Conservation (phyloP, 257 asterid species). For the Galeopsis tetrahit region DNA sequence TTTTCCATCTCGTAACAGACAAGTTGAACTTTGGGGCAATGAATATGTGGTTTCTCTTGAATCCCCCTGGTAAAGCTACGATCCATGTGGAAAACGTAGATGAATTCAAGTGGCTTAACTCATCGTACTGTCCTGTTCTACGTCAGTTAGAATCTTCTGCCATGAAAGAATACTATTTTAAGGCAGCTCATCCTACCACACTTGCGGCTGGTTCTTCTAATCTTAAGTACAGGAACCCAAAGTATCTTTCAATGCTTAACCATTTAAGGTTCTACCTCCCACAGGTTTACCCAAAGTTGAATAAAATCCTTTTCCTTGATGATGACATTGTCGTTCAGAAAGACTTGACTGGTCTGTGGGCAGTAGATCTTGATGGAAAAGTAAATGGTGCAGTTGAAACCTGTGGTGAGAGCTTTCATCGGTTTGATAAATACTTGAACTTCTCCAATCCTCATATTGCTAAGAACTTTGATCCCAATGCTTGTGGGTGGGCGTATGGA, state of each 20-base stretch:
- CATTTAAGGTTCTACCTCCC: slow-evolving; percentile 98
- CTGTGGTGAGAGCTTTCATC: slow-evolving; percentile 96
- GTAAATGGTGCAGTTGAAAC: slow-evolving; percentile 99
- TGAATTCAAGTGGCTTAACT: slow-evolving; percentile 95
- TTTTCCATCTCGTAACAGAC: slow-evolving; percentile 97
- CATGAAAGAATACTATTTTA: slow-evolving; percentile 96
- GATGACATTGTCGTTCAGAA: slow-evolving; percentile 98
- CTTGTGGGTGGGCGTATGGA: slow-evolving; percentile 99
- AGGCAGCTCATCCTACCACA: slow-evolving; percentile 94
- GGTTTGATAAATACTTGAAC: slow-evolving; percentile 94
- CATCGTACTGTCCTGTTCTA: slow-evolving; percentile 91
- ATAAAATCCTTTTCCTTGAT: slow-evolving; percentile 96
- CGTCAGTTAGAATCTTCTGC: slow-evolving; percentile 95
- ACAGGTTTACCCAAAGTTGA: slow-evolving; percentile 90
- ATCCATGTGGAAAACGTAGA: slow-evolving; percentile 97
- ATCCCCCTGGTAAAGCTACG: slow-evolving; percentile 98
- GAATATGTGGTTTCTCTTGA: slow-evolving; percentile 99
- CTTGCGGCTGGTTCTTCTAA: slow-evolving; percentile 91
- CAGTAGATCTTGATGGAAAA: slow-evolving; percentile 82
- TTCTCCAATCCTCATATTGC: slow-evolving; percentile 96
- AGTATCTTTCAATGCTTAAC: slow-evolving; percentile 97
- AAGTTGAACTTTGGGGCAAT: slow-evolving; percentile 97
- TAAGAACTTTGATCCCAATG: slow-evolving; percentile 86
- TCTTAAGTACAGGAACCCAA: slow-evolving; percentile 95
- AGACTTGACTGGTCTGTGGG: slow-evolving; percentile 95